These are phyloP conservation scores for Podosphaera xanthii DNA, from an alignment of 2,329 filamentous ascomycete genomes.

Conservation along the genomic window DNA sequence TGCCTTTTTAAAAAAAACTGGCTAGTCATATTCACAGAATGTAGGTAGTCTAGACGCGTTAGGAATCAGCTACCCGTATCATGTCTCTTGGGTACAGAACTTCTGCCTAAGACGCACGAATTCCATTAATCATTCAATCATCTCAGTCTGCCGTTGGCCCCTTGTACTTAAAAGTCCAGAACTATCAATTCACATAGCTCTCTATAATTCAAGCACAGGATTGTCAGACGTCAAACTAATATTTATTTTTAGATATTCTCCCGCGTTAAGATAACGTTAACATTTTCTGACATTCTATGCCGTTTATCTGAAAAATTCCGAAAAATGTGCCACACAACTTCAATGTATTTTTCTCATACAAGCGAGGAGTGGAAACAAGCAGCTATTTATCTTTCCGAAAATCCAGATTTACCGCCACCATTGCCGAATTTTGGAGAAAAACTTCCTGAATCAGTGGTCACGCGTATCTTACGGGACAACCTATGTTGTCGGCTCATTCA, in stretches of 20 bases:
- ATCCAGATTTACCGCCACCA: not conserved
- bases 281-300: not conserved
- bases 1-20: no score
- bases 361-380: not conserved
- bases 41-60: no score
- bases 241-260: not conserved
- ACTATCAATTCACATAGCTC: no score
- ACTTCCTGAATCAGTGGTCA: not conserved
- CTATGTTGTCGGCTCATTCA: not conserved
- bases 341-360: not conserved
- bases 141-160: no score
- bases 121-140: no score
- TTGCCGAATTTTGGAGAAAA: not conserved
- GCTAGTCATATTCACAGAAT: no score
- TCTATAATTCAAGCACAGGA: no score
- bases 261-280: not conserved
- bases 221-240: no score
- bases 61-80: no score
- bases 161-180: no score
- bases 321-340: not conserved
- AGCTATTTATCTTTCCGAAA: not conserved
- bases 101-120: no score
- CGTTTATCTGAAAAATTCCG: not conserved
- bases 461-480: not conserved
- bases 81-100: no score